Base-by-base conservation (phyloP, 106 monocot genomes). In the Xerophyta viscosa region DNA sequence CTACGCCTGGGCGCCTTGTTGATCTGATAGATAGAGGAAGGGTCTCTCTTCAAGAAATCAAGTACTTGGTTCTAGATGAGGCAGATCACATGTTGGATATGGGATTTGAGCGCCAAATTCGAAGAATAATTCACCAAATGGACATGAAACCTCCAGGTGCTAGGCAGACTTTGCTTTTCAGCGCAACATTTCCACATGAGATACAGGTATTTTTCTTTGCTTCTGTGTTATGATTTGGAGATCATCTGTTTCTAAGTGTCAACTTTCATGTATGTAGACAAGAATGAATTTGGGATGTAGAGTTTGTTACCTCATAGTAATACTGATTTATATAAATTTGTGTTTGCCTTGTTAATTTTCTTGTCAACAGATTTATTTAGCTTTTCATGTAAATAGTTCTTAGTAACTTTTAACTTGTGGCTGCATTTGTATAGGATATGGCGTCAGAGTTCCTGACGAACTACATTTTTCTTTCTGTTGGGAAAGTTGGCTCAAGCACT, bases 401-500 rank as follows among this genome's bases (percentile, higher is more conserved):
- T n/a, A n/a, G n/a, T n/a, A n/a, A n/a, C n/a, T n/a, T n/a, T n/a
- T n/a, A n/a, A n/a, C n/a, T n/a, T n/a, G n/a, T n/a, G n/a, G n/a
- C n/a, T n/a, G n/a, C n/a, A n/a, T n/a, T 27, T 8, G 33, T 62
- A 36, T 63, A 80, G 80, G 59, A 66, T 37, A 48, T 80, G 56
- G 80, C 80, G 43, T 73, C 80, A 31, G 80, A 80, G 57, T 80
- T 80, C 49, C 70, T 80, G 31, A 19, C 65, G 5, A 61, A 52
- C 23, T 80, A 74, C 46, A 80, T 80, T 22, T 74, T 74, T 55
- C 70, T 80, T 26, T 50, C 80, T 63, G 80, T 80, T 44, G 80
- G 80, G 62, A 80, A 74, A 31, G 80, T 80, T 31, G 80, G 80
- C 0, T 80, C 80, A 26, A 80, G 80, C 56, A 80, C 80, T 33